Evolutionary conservation across 2,329 filamentous ascomycete genomes (phyloP), one percentile per base, ranked within the genome.

Genomic region (Aspergillus ustus): DNA sequence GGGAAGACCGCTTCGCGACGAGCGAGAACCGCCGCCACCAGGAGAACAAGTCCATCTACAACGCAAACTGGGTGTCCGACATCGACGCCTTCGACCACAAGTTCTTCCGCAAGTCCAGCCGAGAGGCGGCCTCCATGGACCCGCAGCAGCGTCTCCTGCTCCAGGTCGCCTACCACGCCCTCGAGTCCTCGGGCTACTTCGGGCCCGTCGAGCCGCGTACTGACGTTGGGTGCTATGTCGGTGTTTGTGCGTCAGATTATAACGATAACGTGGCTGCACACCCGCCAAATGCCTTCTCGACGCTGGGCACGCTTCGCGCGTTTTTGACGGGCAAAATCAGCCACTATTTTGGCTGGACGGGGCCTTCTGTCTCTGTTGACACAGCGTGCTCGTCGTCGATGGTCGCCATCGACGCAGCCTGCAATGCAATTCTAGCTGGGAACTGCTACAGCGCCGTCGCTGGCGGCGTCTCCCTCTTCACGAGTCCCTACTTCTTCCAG

Each of bases 341-440:
- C 40, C 78, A 82, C 55, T 73, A 72, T 52, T 82, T 82, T 57
- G 75, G 78, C 0, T 81, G 80, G 68, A 77, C 72, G 3, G 81
- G 81, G 0, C 62, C 62, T 0, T 37, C 29, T 2, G 2, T 62
- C 1, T 44, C 43, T 3, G 8, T 60, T 4, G 62, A 62, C 45
- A 62, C 62, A 1, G 59, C 59, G 1, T 75, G 84, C 51, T 65
- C 60, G 1, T 49, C 62, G 1, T 64, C 62, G 7, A 22, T n/a
- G 2, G 59, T 62, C 1, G 62, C 62, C 2, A 34, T 64, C 11
- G 13, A 64, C 40, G 17, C 20, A 4, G 62, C 62, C 19, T 61
- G 59, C 31, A 52, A 53, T 7, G 48, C 34, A 7, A 28, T 28
- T 2, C 20, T 44, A 8, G 19, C 2, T 3, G 58, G 58, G 3